These are phyloP conservation scores for Acanthamoeba castellanii DNA, from an alignment of 208 protist species.

Conservation along the genomic window DNA sequence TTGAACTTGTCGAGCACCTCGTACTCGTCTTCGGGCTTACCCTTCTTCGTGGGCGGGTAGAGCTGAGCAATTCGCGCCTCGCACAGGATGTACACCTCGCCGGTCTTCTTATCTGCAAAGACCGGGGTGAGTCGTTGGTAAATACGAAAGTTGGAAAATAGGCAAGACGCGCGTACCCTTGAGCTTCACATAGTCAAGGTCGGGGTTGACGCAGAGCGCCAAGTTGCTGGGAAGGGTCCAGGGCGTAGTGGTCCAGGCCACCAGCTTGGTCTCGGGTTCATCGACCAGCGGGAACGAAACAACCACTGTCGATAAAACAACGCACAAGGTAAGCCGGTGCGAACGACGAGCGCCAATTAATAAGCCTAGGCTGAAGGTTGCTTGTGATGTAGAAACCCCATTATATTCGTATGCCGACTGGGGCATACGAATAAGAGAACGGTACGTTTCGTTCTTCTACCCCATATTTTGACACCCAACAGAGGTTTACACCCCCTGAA, in stretches of 20 bases:
- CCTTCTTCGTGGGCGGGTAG: conserved; percentile 86
- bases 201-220: conserved; percentile 98
- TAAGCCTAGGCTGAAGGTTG: background rate
- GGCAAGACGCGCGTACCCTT: conserved; percentile 87
- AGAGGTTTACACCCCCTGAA: conserved; percentile 47
- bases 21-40: conserved; percentile 51
- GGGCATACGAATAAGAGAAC: background rate
- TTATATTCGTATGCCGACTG: background rate
- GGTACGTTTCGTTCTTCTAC: conserved; percentile 3
- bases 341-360: background rate
- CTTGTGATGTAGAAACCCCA: conserved; percentile 7
- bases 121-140: background rate
- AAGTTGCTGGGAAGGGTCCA: conserved; percentile 99
- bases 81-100: conserved; percentile 86
- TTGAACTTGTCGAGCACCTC: conserved; percentile 91
- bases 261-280: conserved; percentile 90
- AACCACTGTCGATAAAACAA: conserved; percentile 65
- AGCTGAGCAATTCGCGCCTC: conserved; percentile 82
- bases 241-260: conserved; percentile 99
- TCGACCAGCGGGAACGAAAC: conserved; percentile 95
- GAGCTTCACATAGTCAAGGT: conserved; percentile 98
- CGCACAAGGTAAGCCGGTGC: background rate
- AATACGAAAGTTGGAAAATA: background rate
- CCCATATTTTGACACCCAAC: conserved; percentile 63
- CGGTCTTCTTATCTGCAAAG: conserved; percentile 78